A percentile compares a stretch with the other conserved stretches of the same genome.
These are phyloP conservation scores for Martensiomyces pterosporus DNA, from an alignment of 192 early-diverging fungal genomes.

Conservation along the genomic window DNA sequence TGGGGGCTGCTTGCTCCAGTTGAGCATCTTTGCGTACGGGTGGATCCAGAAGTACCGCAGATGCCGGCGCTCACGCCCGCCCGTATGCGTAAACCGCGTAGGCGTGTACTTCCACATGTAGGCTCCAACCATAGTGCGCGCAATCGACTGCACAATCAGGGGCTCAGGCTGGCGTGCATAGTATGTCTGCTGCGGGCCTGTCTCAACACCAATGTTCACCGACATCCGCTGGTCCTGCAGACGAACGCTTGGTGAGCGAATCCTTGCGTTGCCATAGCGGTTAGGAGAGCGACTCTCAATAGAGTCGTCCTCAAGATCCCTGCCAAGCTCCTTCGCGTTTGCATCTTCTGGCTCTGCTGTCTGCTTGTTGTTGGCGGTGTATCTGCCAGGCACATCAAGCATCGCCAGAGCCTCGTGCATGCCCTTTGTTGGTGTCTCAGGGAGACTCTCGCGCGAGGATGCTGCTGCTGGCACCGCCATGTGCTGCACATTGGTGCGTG, in stretches of 20 bases:
- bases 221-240: conserved; percentile 12
- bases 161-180: conserved; percentile 51
- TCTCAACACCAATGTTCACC: conserved; percentile 24
- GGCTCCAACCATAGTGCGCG: conserved; percentile 76
- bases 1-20: conserved; percentile 69
- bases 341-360: not conserved
- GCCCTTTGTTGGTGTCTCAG: not conserved
- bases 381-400: no score
- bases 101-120: conserved; percentile 72
- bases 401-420: not conserved
- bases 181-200: conserved; percentile 15
- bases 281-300: no score
- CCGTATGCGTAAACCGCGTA: conserved; percentile 41
- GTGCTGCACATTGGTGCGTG: conserved; percentile 42
- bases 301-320: conserved; percentile 8
- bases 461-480: conserved; percentile 20
- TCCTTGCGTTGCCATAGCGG: no score
- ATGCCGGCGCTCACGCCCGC: conserved; percentile 60
- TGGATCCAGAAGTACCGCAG: conserved; percentile 77
- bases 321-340: conserved; percentile 9
- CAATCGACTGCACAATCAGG: conserved; percentile 64
- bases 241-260: no score
- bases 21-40: conserved; percentile 72
- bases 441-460: conserved; percentile 9
- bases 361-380: no score